phyloP scores from a whole-genome alignment of 2,329 filamentous ascomycete genomes.

The Coniochaeta prunicola region DNA sequence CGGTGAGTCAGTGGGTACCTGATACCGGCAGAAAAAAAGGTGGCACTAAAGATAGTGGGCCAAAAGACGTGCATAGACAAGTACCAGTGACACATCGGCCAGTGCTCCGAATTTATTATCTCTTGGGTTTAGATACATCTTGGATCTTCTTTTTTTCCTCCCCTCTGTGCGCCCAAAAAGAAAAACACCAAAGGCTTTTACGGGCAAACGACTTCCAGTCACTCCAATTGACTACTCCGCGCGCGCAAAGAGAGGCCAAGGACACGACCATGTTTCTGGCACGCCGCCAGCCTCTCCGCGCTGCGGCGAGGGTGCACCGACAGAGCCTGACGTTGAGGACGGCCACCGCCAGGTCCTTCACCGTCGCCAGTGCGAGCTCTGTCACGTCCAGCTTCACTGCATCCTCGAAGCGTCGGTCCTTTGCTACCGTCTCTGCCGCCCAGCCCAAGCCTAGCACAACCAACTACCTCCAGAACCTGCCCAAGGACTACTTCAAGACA shows the following conservation, averaged over 20 bases:
- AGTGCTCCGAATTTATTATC: background rate
- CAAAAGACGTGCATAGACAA: too few species aligned
- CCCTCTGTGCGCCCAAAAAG: background rate
- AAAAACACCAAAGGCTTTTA: background rate
- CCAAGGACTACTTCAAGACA: conserved; percentile 1
- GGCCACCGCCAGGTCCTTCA: background rate
- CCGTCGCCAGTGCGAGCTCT: background rate
- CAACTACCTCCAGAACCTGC: conserved; percentile 2
- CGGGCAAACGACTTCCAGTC: background rate
- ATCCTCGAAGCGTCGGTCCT: background rate
- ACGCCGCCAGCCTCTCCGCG: conserved; percentile 2
- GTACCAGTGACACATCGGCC: background rate
- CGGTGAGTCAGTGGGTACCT: background rate
- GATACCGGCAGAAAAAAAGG: background rate
- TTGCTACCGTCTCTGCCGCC: background rate
- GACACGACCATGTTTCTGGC: background rate
- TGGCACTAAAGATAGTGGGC: background rate
- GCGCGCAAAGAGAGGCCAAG: background rate
- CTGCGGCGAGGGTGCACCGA: background rate
- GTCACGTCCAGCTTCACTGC: background rate
- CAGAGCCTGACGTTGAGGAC: background rate
- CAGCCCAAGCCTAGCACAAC: background rate
- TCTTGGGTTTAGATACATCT: background rate
- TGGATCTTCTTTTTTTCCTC: background rate
- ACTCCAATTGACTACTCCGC: background rate